Percentiles rank a stretch among this genome's conserved stretches.
Conservation (phyloP, 2,329 filamentous ascomycete species). For the Paracoccidioides lutzii region DNA sequence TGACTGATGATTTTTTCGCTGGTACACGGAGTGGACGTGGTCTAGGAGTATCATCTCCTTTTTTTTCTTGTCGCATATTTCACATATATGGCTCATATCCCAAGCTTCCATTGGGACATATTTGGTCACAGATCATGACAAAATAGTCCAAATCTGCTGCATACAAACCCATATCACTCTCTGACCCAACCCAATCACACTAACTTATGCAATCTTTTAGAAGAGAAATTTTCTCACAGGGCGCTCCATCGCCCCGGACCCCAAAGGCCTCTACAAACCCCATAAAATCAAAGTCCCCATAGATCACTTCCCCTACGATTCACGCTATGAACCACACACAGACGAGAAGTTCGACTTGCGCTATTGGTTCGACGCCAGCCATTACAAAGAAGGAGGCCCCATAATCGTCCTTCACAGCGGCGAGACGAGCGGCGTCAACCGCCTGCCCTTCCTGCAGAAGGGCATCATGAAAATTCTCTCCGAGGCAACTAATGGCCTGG, state of each 20-base stretch:
- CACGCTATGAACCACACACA: slow-evolving; percentile 62
- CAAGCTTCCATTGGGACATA: too few relatives aligned
- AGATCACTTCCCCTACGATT: slow-evolving; percentile 75
- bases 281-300: slow-evolving; percentile 47
- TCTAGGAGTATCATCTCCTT: too few relatives aligned
- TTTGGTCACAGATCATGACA: neutral
- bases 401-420: slow-evolving; percentile 66
- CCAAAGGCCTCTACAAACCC: slow-evolving; percentile 29
- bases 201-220: neutral
- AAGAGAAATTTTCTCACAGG: neutral
- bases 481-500: slow-evolving; percentile 58
- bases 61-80: too few relatives aligned
- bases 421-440: slow-evolving; percentile 49
- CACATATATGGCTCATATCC: too few relatives aligned
- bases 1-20: neutral
- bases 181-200: neutral
- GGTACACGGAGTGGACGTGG: too few relatives aligned
- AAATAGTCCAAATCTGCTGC: neutral
- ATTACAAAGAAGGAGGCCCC: slow-evolving; percentile 66
- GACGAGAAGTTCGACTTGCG: slow-evolving; percentile 55
- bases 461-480: slow-evolving; percentile 62
- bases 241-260: slow-evolving; percentile 6
- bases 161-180: neutral
- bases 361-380: slow-evolving; percentile 70
- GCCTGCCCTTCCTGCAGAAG: slow-evolving; percentile 61